Percentiles rank a stretch among this genome's conserved stretches.
phyloP scores from a whole-genome alignment of 768 basidiomycete genomes.

The Leccinum ochraceum region DNA sequence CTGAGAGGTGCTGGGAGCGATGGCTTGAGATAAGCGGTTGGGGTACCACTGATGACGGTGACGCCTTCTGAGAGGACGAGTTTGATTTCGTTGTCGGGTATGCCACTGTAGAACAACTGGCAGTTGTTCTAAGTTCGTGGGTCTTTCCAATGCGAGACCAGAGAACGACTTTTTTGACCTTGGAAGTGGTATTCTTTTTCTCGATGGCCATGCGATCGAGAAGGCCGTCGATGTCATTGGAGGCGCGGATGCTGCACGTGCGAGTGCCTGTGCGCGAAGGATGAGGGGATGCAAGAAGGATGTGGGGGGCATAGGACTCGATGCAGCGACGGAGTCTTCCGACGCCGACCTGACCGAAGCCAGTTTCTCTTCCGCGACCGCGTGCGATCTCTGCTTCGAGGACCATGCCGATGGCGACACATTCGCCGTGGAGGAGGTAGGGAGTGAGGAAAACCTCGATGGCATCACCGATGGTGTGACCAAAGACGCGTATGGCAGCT shows the following conservation, averaged over 20 bases:
- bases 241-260: conserved; percentile 21
- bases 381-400: conserved; percentile 94
- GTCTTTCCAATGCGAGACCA: conserved; percentile 90
- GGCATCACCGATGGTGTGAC: conserved; percentile 97
- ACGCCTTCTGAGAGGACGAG: conserved; percentile 82
- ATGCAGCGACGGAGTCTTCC: conserved; percentile 87
- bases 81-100: conserved; percentile 77
- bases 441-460: conserved; percentile 97
- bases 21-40: conserved; percentile 36
- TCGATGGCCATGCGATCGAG: conserved; percentile 95
- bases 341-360: conserved; percentile 88
- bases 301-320: conserved; percentile 88
- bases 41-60: conserved; percentile 68
- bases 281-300: conserved; percentile 73
- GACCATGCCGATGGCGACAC: conserved; percentile 94
- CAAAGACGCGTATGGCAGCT: conserved; percentile 98
- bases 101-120: no score
- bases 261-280: conserved; percentile 39
- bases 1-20: conserved; percentile 48
- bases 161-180: conserved; percentile 89
- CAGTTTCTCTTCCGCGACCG: conserved; percentile 59
- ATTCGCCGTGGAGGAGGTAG: conserved; percentile 93
- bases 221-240: conserved; percentile 64
- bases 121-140: conserved; percentile 90
- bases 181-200: conserved; percentile 94